Evolutionary conservation across 108 stramenopile species (phyloP), one percentile per base, ranked within the genome.

Genomic region (Conticribra guillardii): DNA sequence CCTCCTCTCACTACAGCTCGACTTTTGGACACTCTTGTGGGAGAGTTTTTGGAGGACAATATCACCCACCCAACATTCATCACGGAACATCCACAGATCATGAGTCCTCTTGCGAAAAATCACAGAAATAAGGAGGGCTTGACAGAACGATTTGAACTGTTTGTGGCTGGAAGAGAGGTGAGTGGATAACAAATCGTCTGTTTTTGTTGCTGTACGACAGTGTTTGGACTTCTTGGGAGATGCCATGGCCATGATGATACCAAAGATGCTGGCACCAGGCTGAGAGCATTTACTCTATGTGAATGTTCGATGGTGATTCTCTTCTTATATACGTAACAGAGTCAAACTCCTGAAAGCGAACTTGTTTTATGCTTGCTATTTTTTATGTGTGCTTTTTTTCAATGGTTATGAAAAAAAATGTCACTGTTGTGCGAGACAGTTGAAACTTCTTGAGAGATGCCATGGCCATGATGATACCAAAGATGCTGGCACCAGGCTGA

Each of bases 111-210:
- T 29, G 98, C 98, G 72, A 99, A 99, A 83, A 92, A 97, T 71
- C 99, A 99, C 76, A 88, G 99, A 31, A 85, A 92, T 45, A 94
- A 95, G 86, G 80, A 83, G 22, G 88, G 88, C 23, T 74, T 99
- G 62, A 99, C 99, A 16, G 99, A 99, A 75, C 89, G 99, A 59
- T 99, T 99, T 69, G 99, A 99, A 85, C 82, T 99, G 27, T 99
- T 99, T 81, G 96, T 97, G 24, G 95, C 95, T 44, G 88, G 97
- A 73, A 89, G 98, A 81, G 97, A 98, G 87, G 93, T 94, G 73
- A 59, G 93, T 78, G 32, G 0, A 9, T 24, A 44, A 11, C 18
- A 37, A 18, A 11, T 69, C 32, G 22, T 19, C 17, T 34, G 31
- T 52, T 45, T 47, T 30, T 28, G 63, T 51, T 1, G 28, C 29